Base-by-base conservation (phyloP, 257 asterid species). In the Knoxia roxburghii region DNA sequence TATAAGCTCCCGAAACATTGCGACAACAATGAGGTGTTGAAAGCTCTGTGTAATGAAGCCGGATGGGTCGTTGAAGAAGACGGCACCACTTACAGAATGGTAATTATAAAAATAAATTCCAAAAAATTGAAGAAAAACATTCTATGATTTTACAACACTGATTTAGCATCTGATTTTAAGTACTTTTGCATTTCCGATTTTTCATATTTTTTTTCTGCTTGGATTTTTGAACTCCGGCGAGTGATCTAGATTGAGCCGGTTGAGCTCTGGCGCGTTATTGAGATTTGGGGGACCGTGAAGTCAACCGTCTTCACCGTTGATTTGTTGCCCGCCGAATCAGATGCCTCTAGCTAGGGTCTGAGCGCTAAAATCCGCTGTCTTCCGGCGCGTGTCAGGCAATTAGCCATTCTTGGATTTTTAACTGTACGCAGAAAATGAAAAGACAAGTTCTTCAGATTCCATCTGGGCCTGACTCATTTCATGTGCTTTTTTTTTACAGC, bases 11-110 rank as follows among this genome's bases (percentile, higher is more conserved):
- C 98, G 7, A 89, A 91, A 76, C 98, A 91, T 86, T 91, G 98
- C 37, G 98, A 91, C 70, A 91, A 91, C 73, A 91, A 91, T 81
- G 98, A 91, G 79, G 98, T 91, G 27, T 33, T 91, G n/a, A 91
- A 91, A 79, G 95, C 96, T 24, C 89, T 91, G 33, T 91, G 98
- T 72, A 80, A 87, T 30, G 98, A 91, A 76, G 98, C 98, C 54
- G 98, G 98, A 1, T 91, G 98, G 98, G 72, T 87, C 71, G 96
- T 91, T 2, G 88, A 87, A 73, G 95, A 87, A 63, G 98, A 91
- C 67, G 98, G 98, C 68, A 91, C 96, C 32, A 89, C 98, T 41
- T 91, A 89, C 27, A 77, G 98, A 74, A 83, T 89, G 96, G 98
- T 89, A 72, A 50, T 61, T 40, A 63, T 61, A 45, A 65, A 45